Evolutionary conservation across 2,329 filamentous ascomycete genomes (phyloP).

Genomic region (Zymoseptoria brevis): DNA sequence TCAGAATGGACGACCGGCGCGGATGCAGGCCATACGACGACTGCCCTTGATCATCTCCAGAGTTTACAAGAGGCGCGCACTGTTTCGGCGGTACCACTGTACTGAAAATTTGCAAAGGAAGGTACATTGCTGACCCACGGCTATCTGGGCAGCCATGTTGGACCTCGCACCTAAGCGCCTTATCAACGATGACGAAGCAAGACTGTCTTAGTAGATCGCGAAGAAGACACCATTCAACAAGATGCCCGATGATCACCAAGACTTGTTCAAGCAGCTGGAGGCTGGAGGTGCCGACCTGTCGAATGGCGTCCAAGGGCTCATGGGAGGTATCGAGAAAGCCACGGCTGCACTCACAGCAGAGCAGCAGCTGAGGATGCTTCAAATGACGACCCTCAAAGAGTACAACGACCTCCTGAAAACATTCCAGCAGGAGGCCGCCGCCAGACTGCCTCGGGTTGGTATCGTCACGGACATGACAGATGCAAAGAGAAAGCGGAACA

Average conservation of each 20-base stretch:
- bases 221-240: not conserved
- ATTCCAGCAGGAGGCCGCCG: too few species aligned
- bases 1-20: not conserved
- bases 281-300: not conserved
- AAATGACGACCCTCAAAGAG: not conserved
- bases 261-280: not conserved
- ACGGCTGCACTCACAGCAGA: not conserved
- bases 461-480: not conserved
- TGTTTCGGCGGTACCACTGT: not conserved
- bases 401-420: not conserved
- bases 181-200: not conserved
- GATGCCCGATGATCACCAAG: not conserved
- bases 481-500: constrained; percentile 2
- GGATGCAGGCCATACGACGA: not conserved
- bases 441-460: too few species aligned
- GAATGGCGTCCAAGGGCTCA: not conserved
- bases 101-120: not conserved
- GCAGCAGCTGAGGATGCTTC: not conserved
- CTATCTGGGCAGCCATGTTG: not conserved
- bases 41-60: not conserved
- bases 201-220: not conserved
- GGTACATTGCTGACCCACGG: constrained; percentile 1
- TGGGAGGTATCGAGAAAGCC: not conserved
- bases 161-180: not conserved
- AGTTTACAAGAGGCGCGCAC: not conserved